Evolutionary conservation across 352 stramenopile species (phyloP).

Genomic region (Nothophytophthora sp.): DNA sequence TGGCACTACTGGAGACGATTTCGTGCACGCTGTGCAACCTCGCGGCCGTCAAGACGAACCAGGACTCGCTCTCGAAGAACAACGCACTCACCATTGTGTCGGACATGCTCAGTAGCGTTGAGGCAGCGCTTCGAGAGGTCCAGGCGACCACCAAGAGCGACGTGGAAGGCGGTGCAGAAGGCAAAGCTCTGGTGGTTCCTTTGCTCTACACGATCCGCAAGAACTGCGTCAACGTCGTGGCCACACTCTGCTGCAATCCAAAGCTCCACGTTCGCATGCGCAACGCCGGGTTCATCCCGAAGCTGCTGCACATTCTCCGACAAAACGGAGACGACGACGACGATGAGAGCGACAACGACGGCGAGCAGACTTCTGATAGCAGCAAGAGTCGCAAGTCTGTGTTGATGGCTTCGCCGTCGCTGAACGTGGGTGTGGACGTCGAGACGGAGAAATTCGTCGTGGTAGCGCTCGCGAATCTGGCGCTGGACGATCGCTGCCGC

Average conservation of each 20-base stretch:
- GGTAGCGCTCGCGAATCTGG: constrained; percentile 71
- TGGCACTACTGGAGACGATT: constrained; percentile 45
- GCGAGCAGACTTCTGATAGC: constrained; percentile 8
- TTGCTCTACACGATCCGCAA: constrained; percentile 44
- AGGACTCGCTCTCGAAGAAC: constrained; percentile 63
- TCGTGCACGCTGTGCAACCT: constrained; percentile 65
- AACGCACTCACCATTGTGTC: constrained; percentile 47
- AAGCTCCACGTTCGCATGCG: constrained; percentile 65
- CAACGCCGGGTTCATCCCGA: constrained; percentile 52
- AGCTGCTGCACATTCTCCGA: constrained; percentile 47
- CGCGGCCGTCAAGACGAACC: constrained; percentile 58
- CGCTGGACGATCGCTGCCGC: constrained; percentile 73
- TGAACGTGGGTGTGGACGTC: constrained; percentile 26
- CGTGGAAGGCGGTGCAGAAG: constrained; percentile 18
- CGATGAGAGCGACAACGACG: constrained; percentile 28
- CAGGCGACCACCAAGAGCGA: constrained; percentile 5
- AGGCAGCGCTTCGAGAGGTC: constrained; percentile 24
- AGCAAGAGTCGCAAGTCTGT: neutral
- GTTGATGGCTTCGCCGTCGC: neutral
- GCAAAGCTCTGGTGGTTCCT: constrained; percentile 8
- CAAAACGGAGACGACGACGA: constrained; percentile 8
- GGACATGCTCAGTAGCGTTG: constrained; percentile 39
- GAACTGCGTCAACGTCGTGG: constrained; percentile 65
- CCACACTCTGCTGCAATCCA: constrained; percentile 76
- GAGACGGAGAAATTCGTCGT: constrained; percentile 73